These are phyloP conservation scores for Hypoxylon rubiginosum DNA, from an alignment of 2,329 filamentous ascomycete genomes.

Conservation along the genomic window DNA sequence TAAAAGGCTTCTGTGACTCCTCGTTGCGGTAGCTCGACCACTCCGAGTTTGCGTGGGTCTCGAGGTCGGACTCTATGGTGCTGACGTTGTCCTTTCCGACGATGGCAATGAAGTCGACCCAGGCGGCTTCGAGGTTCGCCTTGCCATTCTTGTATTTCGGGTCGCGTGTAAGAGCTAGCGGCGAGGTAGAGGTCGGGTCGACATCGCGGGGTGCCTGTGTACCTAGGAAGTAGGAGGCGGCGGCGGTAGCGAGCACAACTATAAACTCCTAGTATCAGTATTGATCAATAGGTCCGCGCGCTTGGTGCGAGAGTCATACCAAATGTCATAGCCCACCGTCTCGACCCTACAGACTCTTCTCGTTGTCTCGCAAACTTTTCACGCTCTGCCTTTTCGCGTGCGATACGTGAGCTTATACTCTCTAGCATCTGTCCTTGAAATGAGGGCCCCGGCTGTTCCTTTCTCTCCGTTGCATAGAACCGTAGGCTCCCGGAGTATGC, in stretches of 20 bases:
- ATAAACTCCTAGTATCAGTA: slow-evolving; percentile 7
- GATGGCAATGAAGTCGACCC: slow-evolving; percentile 76
- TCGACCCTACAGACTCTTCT: slow-evolving; percentile 55
- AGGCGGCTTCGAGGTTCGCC: slow-evolving; percentile 76
- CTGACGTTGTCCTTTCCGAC: slow-evolving; percentile 75
- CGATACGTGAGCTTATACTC: slow-evolving; percentile 67
- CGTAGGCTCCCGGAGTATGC: slow-evolving; percentile 34
- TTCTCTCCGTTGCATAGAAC: slow-evolving; percentile 50
- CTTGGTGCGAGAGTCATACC: slow-evolving; percentile 55
- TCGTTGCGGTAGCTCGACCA: slow-evolving; percentile 72
- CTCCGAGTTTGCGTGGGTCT: slow-evolving; percentile 69
- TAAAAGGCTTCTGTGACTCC: slow-evolving; percentile 68
- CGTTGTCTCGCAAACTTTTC: slow-evolving; percentile 62
- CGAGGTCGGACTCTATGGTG: slow-evolving; percentile 68
- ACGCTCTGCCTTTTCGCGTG: slow-evolving; percentile 67
- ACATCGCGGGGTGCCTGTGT: slow-evolving; percentile 65
- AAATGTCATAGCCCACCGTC: slow-evolving; percentile 67
- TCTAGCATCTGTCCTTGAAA: slow-evolving; percentile 73
- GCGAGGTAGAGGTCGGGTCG: slow-evolving; percentile 70
- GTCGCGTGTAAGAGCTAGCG: slow-evolving; percentile 64
- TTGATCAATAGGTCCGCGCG: neutral
- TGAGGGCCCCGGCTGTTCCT: slow-evolving; percentile 54
- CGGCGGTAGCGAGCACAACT: slow-evolving; percentile 67
- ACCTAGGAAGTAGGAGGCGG: slow-evolving; percentile 71
- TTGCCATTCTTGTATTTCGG: slow-evolving; percentile 70